Percentiles rank a stretch among this genome's conserved stretches.
phyloP scores from a whole-genome alignment of 257 asterid species.

The Ehretia macrophylla region DNA sequence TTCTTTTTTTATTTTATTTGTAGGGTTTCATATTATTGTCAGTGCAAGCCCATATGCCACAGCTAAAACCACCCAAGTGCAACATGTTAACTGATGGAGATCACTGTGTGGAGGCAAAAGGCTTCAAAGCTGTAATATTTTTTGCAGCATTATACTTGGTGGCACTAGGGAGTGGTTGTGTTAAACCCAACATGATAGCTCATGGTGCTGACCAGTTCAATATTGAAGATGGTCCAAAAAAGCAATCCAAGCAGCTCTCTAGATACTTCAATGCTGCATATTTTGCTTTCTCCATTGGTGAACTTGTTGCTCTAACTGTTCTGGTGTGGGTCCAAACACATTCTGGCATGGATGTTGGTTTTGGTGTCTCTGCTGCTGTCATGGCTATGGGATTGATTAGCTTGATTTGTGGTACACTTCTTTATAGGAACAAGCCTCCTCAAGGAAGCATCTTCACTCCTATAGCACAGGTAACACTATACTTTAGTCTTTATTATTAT shows the following conservation, averaged over 20 bases:
- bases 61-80: slow-evolving; percentile 80
- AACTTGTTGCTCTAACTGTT: slow-evolving; percentile 71
- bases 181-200: slow-evolving; percentile 91
- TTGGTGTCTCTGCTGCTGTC: slow-evolving; percentile 82
- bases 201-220: slow-evolving; percentile 91
- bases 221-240: slow-evolving; percentile 22
- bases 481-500: too few species aligned
- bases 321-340: slow-evolving; percentile 88
- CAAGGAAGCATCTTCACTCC: slow-evolving; percentile 77
- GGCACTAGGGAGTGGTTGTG: slow-evolving; percentile 96
- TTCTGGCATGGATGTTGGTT: slow-evolving; percentile 96
- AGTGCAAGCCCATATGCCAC: slow-evolving; percentile 93
- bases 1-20: too few species aligned
- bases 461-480: slow-evolving; percentile 57
- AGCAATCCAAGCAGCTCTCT: slow-evolving; percentile 62
- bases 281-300: slow-evolving; percentile 85
- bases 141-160: slow-evolving; percentile 79
- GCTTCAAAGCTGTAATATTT: slow-evolving; percentile 58
- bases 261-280: slow-evolving; percentile 90
- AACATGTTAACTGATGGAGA: slow-evolving; percentile 34
- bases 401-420: slow-evolving; percentile 51
- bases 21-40: slow-evolving; percentile 89
- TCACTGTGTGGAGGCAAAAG: slow-evolving; percentile 60
- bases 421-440: slow-evolving; percentile 78
- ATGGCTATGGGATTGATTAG: slow-evolving; percentile 75